Evolutionary conservation across 2,329 filamentous ascomycete genomes (phyloP).

Genomic region (Exserohilum rostratum): DNA sequence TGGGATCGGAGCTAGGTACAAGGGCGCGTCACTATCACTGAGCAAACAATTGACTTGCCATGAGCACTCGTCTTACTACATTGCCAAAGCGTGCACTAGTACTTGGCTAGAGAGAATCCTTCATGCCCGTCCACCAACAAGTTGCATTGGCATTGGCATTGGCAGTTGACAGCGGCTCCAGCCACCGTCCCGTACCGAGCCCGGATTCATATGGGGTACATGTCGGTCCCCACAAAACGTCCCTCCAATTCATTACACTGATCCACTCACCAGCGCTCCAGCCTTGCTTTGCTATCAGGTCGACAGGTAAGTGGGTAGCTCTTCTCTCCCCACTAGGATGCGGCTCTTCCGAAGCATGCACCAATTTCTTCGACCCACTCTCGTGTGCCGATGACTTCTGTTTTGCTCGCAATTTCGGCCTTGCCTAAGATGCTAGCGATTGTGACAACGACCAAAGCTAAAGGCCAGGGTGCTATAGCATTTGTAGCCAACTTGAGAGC

Average conservation of each 20-base stretch:
- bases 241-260: slow-evolving; percentile 1
- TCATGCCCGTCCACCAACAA: neutral
- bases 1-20: neutral
- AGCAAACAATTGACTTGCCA: neutral
- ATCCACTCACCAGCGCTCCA: neutral
- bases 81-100: neutral
- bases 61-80: neutral
- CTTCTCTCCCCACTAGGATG: neutral
- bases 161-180: slow-evolving; percentile 7
- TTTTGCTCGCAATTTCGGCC: neutral
- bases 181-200: slow-evolving; percentile 17
- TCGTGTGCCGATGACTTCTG: neutral
- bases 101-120: neutral
- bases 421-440: neutral
- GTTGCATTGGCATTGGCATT: neutral
- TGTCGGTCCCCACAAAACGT: slow-evolving; percentile 5
- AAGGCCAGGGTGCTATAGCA: neutral
- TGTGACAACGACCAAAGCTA: neutral
- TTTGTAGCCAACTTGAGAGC: neutral
- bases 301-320: neutral
- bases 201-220: slow-evolving; percentile 10
- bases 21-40: neutral
- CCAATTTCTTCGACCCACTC: neutral
- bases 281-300: slow-evolving; percentile 8
- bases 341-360: neutral